phyloP scores from a whole-genome alignment of 306 rosid species.

The Vigna hirtella region DNA sequence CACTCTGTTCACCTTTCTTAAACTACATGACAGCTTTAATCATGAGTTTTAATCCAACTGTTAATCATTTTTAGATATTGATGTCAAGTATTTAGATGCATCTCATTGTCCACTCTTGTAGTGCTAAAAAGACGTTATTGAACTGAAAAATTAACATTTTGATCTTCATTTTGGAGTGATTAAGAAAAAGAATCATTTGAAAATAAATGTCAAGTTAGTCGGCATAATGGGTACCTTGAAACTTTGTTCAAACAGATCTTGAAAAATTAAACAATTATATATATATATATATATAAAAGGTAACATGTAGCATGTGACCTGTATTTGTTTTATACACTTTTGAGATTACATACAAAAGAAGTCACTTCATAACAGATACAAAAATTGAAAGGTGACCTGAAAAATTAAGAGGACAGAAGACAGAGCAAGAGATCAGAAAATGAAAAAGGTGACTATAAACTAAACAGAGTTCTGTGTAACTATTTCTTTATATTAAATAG shows the following conservation, averaged over 20 bases:
- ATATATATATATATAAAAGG: neutral
- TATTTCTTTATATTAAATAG: neutral
- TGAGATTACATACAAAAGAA: neutral
- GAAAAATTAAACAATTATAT: neutral
- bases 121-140: no score
- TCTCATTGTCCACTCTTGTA: no score
- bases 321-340: neutral
- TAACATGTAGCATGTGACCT: neutral
- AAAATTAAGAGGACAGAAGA: neutral
- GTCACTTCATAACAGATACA: neutral
- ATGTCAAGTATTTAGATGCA: neutral
- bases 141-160: no score
- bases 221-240: no score
- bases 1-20: slow-evolving; percentile 7
- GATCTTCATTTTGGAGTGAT: no score
- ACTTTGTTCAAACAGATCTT: no score
- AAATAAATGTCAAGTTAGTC: no score
- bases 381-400: neutral
- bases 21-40: slow-evolving; percentile 11
- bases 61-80: neutral
- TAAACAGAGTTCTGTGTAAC: neutral
- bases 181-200: no score
- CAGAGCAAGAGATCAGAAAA: neutral
- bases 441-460: neutral
- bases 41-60: neutral